Percentiles rank a stretch among this genome's conserved stretches.
These are phyloP conservation scores for Parafenestella ontariensis DNA, from an alignment of 2,329 filamentous ascomycete species.

Conservation along the genomic window DNA sequence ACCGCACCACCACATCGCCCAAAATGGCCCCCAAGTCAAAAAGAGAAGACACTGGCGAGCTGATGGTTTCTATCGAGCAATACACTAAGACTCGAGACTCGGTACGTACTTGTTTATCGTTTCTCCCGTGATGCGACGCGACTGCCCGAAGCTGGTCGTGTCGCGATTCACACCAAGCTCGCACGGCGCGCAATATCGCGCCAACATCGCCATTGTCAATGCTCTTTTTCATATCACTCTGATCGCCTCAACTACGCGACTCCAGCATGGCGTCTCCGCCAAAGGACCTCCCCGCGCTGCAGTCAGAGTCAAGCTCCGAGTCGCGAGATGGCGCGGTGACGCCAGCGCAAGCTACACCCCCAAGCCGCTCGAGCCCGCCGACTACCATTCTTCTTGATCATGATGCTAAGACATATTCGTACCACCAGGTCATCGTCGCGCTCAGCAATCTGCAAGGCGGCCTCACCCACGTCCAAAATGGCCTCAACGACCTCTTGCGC, in stretches of 20 bases:
- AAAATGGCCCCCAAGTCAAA: constrained; percentile 40
- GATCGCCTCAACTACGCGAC: constrained; percentile 38
- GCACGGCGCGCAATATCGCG: constrained; percentile 9
- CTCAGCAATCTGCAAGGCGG: constrained; percentile 77
- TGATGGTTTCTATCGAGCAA: constrained; percentile 70
- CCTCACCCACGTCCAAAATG: constrained; percentile 49
- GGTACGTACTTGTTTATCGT: constrained; percentile 62
- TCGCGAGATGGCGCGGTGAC: constrained; percentile 5
- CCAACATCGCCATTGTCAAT: constrained; percentile 6
- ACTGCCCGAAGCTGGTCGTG: constrained; percentile 16
- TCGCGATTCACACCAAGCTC: constrained; percentile 7
- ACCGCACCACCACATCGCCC: constrained; percentile 9
- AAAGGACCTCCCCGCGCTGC: constrained; percentile 10
- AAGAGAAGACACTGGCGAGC: constrained; percentile 43
- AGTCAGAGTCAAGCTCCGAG: not conserved
- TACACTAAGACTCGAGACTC: constrained; percentile 82
- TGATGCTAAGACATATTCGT: constrained; percentile 10
- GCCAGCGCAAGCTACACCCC: constrained; percentile 21
- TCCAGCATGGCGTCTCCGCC: constrained; percentile 11
- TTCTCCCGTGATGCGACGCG: constrained; percentile 22
- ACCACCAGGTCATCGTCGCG: constrained; percentile 72
- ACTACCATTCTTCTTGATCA: not conserved
- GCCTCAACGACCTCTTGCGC: constrained; percentile 79
- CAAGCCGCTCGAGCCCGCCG: constrained; percentile 9
- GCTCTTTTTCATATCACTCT: constrained; percentile 7